Percentiles rank a stretch among this genome's conserved stretches.
phyloP scores from a whole-genome alignment of 257 asterid species.

The Gentiana macrophylla region DNA sequence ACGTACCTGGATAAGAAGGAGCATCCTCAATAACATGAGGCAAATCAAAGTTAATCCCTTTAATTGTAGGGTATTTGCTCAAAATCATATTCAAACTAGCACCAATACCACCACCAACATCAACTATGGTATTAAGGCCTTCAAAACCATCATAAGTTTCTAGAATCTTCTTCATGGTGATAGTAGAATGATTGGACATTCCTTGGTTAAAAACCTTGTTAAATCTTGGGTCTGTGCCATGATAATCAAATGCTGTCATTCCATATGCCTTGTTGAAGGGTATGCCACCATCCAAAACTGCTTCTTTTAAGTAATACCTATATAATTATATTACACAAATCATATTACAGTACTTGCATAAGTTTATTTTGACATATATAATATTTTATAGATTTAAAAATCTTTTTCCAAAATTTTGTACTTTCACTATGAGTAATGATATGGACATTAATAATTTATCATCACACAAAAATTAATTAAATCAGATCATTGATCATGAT shows the following conservation, averaged over 20 bases:
- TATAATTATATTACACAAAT: no score
- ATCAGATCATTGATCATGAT: no score
- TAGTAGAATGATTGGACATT: constrained; percentile 67
- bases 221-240: constrained; percentile 67
- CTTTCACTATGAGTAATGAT: no score
- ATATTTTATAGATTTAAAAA: no score
- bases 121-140: constrained; percentile 62
- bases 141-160: constrained; percentile 56
- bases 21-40: constrained; percentile 77
- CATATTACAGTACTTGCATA: no score
- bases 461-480: no score
- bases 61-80: constrained; percentile 47
- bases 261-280: constrained; percentile 86
- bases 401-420: no score
- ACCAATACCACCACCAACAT: constrained; percentile 90
- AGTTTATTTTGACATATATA: no score
- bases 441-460: no score
- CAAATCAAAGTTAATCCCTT: constrained; percentile 75
- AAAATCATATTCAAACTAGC: constrained; percentile 64
- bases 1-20: constrained; percentile 48
- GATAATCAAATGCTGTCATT: constrained; percentile 72
- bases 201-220: constrained; percentile 75
- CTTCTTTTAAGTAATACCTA: constrained; percentile 81
- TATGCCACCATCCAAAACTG: constrained; percentile 81
- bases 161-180: constrained; percentile 63